These are phyloP conservation scores for Quercus aquifolioides DNA, from an alignment of 306 rosid species.

Conservation along the genomic window DNA sequence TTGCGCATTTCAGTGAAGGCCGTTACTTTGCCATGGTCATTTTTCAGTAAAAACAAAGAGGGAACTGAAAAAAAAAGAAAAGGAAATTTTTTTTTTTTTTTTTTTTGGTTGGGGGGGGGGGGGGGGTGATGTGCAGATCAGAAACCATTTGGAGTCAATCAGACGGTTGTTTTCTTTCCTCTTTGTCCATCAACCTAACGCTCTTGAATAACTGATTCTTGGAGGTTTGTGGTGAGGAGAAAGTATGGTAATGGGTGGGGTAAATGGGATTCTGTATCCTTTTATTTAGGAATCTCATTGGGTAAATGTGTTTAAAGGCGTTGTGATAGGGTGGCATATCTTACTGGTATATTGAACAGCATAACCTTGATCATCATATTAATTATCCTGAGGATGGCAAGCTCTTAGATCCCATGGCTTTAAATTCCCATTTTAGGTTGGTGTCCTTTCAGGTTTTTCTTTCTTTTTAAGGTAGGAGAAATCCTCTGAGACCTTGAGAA, in stretches of 20 bases:
- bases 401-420: not conserved
- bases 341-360: not conserved
- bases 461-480: not conserved
- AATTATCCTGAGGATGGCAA: not conserved
- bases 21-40: not conserved
- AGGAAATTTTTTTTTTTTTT: too few species aligned
- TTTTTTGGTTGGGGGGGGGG: too few species aligned
- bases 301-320: not conserved
- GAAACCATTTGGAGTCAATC: too few species aligned
- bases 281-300: not conserved
- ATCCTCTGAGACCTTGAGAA: not conserved
- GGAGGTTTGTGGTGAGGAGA: not conserved
- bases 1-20: not conserved
- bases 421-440: not conserved
- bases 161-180: not conserved
- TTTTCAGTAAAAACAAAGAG: too few species aligned
- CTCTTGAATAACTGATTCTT: not conserved
- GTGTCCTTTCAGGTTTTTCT: not conserved
- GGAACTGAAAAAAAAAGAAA: too few species aligned
- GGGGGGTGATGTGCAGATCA: not conserved
- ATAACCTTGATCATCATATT: not conserved
- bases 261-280: not conserved
- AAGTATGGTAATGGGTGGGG: not conserved
- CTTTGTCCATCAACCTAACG: not conserved
- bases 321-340: not conserved